Conservation (phyloP, 208 protist species). For the Trypanosoma caninum region DNA sequence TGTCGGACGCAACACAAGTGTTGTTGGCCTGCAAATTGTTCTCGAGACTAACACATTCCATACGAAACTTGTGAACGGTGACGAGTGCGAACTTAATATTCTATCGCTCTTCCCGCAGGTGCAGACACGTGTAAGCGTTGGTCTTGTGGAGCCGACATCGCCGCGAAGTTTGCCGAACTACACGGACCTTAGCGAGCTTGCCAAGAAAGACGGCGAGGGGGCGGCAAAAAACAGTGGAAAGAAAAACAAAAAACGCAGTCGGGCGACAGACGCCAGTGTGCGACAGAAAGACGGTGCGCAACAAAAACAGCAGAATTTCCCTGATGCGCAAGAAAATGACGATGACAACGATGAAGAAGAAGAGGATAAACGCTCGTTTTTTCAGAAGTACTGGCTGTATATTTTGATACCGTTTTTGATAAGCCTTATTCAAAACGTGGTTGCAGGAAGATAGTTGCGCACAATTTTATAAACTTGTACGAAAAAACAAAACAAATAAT, state of each 20-base stretch:
- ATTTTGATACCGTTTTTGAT: slow-evolving; percentile 61
- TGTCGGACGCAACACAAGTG: slow-evolving; percentile 41
- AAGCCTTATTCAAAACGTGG: slow-evolving; percentile 59
- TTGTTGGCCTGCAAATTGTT: slow-evolving; percentile 69
- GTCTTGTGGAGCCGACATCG: slow-evolving; percentile 35
- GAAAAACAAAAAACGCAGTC: background rate
- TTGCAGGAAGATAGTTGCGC: slow-evolving; percentile 19
- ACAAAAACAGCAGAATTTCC: slow-evolving; percentile 21
- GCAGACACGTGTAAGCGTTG: slow-evolving; percentile 36
- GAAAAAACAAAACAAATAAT: background rate
- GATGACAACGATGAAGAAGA: slow-evolving; percentile 58
- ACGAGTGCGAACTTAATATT: slow-evolving; percentile 82
- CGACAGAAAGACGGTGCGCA: slow-evolving; percentile 22
- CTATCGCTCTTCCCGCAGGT: slow-evolving; percentile 84
- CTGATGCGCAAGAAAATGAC: slow-evolving; percentile 49
- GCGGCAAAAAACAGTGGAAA: background rate
- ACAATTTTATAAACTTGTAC: background rate
- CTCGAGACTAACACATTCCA: slow-evolving; percentile 86
- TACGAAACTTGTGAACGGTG: slow-evolving; percentile 77
- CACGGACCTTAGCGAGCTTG: slow-evolving; percentile 53
- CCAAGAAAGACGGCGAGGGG: slow-evolving; percentile 8
- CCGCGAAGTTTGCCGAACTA: slow-evolving; percentile 56
- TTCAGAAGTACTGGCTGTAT: slow-evolving; percentile 91
- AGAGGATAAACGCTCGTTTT: slow-evolving; percentile 71
- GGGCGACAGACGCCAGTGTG: background rate